A percentile compares a stretch with the other conserved stretches of the same genome.
Conservation (phyloP, 2,329 filamentous ascomycete genomes). For the Ramularia endophylla region DNA sequence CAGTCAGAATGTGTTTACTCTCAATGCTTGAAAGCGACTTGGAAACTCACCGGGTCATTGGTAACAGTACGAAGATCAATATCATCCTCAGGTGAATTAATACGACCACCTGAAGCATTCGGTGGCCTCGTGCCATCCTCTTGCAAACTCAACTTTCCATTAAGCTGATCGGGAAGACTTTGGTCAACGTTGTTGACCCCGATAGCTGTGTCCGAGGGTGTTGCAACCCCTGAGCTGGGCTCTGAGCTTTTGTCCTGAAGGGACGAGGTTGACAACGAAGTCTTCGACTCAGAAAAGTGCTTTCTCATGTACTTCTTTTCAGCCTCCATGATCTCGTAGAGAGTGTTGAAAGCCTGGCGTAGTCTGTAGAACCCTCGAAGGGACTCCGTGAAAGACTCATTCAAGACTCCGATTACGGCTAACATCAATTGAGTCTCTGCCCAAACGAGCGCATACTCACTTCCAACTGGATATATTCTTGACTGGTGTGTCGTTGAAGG, state of each 20-base stretch:
- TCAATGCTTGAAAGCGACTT: no score
- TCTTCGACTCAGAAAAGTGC: slow-evolving; percentile 13
- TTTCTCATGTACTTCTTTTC: slow-evolving; percentile 57
- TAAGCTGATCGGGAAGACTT: slow-evolving; percentile 39
- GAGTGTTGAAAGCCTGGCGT: slow-evolving; percentile 76
- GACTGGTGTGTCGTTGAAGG: slow-evolving; percentile 47
- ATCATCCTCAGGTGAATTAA: slow-evolving; percentile 35
- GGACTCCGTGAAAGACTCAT: slow-evolving; percentile 86
- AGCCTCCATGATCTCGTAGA: slow-evolving; percentile 71
- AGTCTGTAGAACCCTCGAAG: slow-evolving; percentile 91
- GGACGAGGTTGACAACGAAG: slow-evolving; percentile 2
- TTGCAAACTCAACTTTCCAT: slow-evolving; percentile 25
- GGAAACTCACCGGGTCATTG: slow-evolving; percentile 11
- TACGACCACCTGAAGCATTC: slow-evolving; percentile 4
- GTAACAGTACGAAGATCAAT: slow-evolving; percentile 60
- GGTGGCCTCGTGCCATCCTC: slow-evolving; percentile 14
- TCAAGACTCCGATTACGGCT: slow-evolving; percentile 80
- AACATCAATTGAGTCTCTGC: slow-evolving; percentile 85
- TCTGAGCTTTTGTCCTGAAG: slow-evolving; percentile 5
- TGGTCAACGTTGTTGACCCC: slow-evolving; percentile 52
- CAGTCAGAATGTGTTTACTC: no score
- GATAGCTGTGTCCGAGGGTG: slow-evolving; percentile 11
- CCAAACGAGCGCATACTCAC: slow-evolving; percentile 78
- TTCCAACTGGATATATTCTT: slow-evolving; percentile 71
- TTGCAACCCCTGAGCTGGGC: slow-evolving; percentile 14